A percentile compares a stretch with the other conserved stretches of the same genome.
Conservation (phyloP, 169 alveolate species). For the Plasmodium cynomolgi region DNA sequence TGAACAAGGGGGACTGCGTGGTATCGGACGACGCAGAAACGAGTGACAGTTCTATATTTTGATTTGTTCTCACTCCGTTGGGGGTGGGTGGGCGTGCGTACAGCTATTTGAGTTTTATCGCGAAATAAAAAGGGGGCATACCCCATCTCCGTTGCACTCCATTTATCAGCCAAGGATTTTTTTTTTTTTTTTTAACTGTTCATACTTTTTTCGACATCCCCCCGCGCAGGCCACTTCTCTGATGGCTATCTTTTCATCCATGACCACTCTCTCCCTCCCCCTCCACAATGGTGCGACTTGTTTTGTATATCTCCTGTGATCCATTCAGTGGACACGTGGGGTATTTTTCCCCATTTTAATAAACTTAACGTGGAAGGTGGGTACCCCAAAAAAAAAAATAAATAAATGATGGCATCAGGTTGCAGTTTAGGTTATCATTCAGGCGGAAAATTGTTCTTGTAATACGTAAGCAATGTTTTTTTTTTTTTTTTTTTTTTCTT, state of each 20-base stretch:
- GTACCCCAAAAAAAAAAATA: neutral
- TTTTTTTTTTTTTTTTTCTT: neutral
- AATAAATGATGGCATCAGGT: neutral
- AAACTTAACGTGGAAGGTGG: neutral
- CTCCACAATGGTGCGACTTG: neutral
- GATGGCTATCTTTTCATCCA: neutral
- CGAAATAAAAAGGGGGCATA: neutral
- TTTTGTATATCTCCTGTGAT: neutral
- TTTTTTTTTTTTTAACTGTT: constrained; percentile 5
- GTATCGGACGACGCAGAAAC: constrained; percentile 21
- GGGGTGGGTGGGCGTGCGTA: neutral
- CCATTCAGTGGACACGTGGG: neutral
- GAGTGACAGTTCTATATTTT: constrained; percentile 69
- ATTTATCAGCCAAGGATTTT: neutral
- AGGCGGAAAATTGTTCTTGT: neutral
- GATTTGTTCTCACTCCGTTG: neutral
- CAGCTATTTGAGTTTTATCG: neutral
- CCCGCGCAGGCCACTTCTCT: neutral
- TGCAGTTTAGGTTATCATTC: neutral
- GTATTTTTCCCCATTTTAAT: neutral
- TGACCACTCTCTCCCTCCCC: neutral
- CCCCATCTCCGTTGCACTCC: neutral
- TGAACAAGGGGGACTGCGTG: neutral
- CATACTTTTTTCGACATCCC: neutral
- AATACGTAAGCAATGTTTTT: neutral